Percentiles rank a stretch among this genome's conserved stretches.
Evolutionary conservation across 139 green algal species (phyloP).

Genomic region (Picochlorum sp.): DNA sequence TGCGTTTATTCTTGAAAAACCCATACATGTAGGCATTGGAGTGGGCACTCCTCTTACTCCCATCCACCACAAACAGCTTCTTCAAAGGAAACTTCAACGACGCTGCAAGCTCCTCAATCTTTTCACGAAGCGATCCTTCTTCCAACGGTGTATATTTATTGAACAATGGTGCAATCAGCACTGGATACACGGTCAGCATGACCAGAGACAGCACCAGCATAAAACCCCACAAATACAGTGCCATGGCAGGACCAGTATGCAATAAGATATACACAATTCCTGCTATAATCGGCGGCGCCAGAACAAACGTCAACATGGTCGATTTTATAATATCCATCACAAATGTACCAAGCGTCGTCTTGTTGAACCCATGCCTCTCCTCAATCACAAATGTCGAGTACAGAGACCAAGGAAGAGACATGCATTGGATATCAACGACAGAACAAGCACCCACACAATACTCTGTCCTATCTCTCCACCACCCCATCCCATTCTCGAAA

Average conservation of each 20-base stretch:
- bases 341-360: slow-evolving; percentile 65
- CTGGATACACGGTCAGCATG: slow-evolving; percentile 64
- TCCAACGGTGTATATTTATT: slow-evolving; percentile 56
- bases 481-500: background rate
- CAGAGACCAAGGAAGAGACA: slow-evolving; percentile 61
- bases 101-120: slow-evolving; percentile 64
- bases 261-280: slow-evolving; percentile 58
- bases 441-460: slow-evolving; percentile 31
- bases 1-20: slow-evolving; percentile 89
- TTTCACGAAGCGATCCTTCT: slow-evolving; percentile 38
- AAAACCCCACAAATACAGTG: slow-evolving; percentile 79
- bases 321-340: slow-evolving; percentile 56
- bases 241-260: slow-evolving; percentile 45
- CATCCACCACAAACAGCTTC: slow-evolving; percentile 67
- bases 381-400: slow-evolving; percentile 79
- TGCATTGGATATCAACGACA: slow-evolving; percentile 46
- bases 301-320: slow-evolving; percentile 40
- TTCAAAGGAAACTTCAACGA: slow-evolving; percentile 65
- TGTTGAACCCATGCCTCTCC: slow-evolving; percentile 85
- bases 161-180: slow-evolving; percentile 53
- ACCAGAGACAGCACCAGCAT: slow-evolving; percentile 59
- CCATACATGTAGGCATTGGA: slow-evolving; percentile 90
- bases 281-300: slow-evolving; percentile 65
- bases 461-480: slow-evolving; percentile 9
- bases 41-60: slow-evolving; percentile 46